A percentile compares a stretch with the other conserved stretches of the same genome.
Conservation (phyloP, 164 flowering plant genomes). For the Paratinospora sagittata region DNA sequence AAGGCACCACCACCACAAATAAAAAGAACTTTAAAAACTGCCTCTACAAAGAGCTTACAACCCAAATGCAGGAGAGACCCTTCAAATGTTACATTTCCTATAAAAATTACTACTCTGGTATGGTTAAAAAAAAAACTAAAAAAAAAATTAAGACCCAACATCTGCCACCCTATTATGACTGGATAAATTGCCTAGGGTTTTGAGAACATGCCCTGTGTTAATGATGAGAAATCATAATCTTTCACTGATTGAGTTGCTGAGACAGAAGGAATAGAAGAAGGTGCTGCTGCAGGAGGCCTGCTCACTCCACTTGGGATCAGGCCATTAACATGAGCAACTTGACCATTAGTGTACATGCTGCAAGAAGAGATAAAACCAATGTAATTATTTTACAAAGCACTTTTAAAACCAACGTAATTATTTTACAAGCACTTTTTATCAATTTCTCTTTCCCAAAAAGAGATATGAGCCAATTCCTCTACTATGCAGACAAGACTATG, state of each 20-base stretch:
- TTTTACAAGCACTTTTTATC: too few species aligned
- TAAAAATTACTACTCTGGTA: slow-evolving; percentile 18
- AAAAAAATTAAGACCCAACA: not conserved
- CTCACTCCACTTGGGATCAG: slow-evolving; percentile 24
- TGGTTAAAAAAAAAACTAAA: slow-evolving; percentile 16
- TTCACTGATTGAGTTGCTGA: too few species aligned
- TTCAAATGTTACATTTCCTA: slow-evolving; percentile 22
- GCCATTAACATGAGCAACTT: slow-evolving; percentile 38
- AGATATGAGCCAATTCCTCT: too few species aligned
- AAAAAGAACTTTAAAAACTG: slow-evolving; percentile 14
- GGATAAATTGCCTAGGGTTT: slow-evolving; percentile 34
- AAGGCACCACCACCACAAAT: slow-evolving; percentile 21
- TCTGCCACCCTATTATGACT: not conserved
- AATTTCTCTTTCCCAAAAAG: too few species aligned
- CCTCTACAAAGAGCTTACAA: slow-evolving; percentile 39
- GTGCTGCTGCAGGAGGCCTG: too few species aligned
- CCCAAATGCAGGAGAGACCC: slow-evolving; percentile 21
- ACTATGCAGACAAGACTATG: too few species aligned
- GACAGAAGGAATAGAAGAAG: too few species aligned
- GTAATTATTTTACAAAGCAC: too few species aligned
- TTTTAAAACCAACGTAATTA: too few species aligned
- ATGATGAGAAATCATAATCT: too few species aligned
- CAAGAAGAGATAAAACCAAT: slow-evolving; percentile 10
- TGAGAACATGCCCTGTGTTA: too few species aligned
- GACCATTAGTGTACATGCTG: slow-evolving; percentile 42